Percentiles rank a stretch among this genome's conserved stretches.
phyloP scores from a whole-genome alignment of 2,329 filamentous ascomycete species.

The Diaporthe australafricana region DNA sequence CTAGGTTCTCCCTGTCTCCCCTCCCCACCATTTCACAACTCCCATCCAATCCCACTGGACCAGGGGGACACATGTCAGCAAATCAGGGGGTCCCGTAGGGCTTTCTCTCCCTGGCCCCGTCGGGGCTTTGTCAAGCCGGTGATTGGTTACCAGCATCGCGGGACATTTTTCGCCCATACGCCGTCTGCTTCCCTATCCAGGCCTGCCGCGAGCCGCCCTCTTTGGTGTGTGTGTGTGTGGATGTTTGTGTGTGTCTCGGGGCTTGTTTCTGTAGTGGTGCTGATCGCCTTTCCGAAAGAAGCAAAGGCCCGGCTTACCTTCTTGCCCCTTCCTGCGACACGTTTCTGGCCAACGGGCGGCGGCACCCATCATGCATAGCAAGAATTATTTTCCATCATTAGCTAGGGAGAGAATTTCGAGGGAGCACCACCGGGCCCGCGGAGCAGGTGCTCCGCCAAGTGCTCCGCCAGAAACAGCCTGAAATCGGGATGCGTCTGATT shows the following conservation, averaged over 20 bases:
- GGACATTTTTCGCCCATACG: constrained; percentile 2
- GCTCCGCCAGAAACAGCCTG: constrained; percentile 14
- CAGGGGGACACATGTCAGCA: background rate
- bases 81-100: background rate
- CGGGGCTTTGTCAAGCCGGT: background rate
- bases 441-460: constrained; percentile 3
- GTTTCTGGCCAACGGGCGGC: background rate
- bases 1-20: background rate
- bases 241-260: background rate
- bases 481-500: background rate
- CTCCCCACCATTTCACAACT: background rate
- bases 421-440: background rate
- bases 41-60: background rate
- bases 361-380: background rate
- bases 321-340: background rate
- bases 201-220: background rate
- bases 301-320: background rate
- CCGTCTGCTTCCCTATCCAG: background rate
- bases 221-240: no score
- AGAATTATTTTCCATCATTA: background rate
- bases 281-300: background rate
- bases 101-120: background rate
- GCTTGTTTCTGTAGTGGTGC: background rate
- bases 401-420: background rate
- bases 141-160: constrained; percentile 26